Evolutionary conservation across 1,284 basidiomycete species (phyloP).

Genomic region (Coriolopsis trogii): DNA sequence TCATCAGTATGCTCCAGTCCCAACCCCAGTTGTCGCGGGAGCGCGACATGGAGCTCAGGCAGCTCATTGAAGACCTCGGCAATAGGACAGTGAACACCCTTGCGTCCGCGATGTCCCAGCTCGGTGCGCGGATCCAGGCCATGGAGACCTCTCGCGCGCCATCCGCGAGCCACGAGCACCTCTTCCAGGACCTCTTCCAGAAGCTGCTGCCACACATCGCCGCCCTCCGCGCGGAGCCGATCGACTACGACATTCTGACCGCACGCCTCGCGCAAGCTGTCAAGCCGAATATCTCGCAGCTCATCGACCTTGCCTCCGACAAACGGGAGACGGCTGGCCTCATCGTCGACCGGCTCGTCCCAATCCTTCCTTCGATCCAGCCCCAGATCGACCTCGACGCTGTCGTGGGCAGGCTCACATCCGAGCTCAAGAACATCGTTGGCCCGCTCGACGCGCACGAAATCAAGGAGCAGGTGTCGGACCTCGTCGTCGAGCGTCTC

Average conservation of each 20-base stretch:
- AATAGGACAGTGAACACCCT: constrained; percentile 59
- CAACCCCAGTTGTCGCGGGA: constrained; percentile 14
- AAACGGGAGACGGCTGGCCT: constrained; percentile 82
- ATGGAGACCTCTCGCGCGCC: constrained; percentile 44
- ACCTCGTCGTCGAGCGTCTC: constrained; percentile 80
- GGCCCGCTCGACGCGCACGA: constrained; percentile 79
- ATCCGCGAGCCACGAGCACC: constrained; percentile 51
- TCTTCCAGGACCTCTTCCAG: constrained; percentile 61
- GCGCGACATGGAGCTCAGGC: constrained; percentile 28
- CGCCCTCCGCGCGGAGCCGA: constrained; percentile 58
- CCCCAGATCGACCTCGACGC: constrained; percentile 54
- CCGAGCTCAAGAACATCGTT: constrained; percentile 69
- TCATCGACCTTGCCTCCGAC: constrained; percentile 84
- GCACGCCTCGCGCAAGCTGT: constrained; percentile 76
- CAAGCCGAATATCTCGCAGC: constrained; percentile 83
- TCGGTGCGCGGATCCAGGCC: constrained; percentile 62
- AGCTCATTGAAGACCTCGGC: constrained; percentile 57
- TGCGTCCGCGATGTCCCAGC: constrained; percentile 59
- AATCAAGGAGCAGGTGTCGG: constrained; percentile 84
- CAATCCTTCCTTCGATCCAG: constrained; percentile 56
- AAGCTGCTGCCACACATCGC: constrained; percentile 63
- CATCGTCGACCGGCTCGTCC: constrained; percentile 74
- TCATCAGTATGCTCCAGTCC: constrained; percentile 47
- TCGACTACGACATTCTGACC: constrained; percentile 80
- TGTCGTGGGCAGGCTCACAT: constrained; percentile 58